Evolutionary conservation across 1,284 basidiomycete genomes (phyloP), one percentile per base, ranked within the genome.

Genomic region (Lentinula novae-zelandiae): DNA sequence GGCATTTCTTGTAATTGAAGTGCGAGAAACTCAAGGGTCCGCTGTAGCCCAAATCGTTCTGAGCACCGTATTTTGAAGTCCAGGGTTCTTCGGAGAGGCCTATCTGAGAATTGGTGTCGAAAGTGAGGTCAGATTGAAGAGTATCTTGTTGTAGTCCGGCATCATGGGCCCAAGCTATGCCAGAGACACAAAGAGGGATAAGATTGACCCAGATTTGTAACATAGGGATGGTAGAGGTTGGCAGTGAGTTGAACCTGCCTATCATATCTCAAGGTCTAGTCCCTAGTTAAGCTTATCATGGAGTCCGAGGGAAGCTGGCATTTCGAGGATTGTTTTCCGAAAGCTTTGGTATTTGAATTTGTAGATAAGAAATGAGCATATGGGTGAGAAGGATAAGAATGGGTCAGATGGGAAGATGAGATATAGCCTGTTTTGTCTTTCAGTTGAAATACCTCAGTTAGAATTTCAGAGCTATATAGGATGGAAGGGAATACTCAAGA

Each of bases 21-120:
- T 86, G 86, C 8, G 85, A 82, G 73, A 86, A 87, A 5, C 82
- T 74, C 22, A 87, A 71, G 22, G 83, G 84, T 1, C 86, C 86
- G 31, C 60, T 66, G 61, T 66, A 70, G 2, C 63, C 64, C 36
- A 68, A 22, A 48, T 72, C 69, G 39, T 49, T 56, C 60, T 70
- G 70, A 33, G 62, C 20, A 31, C 70, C 69, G 58, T 70, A 72
- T 61, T 72, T 72, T 15, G 42, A 57, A 1, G 55, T 60, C 70
- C 69, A 69, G 39, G 68, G 65, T 51, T 70, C 68, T 5, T 56
- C 57, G 6, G 55, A 53, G 20, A 66, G 39, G 34, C 56, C 33
- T n/a, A 58, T 54, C 17, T 46, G 44, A 46, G 60, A 15, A 39
- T 40, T 39, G 33, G 46, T 38, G 36, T 42, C 22, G 27, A 55